A percentile compares a stretch with the other conserved stretches of the same genome.
Evolutionary conservation across 768 basidiomycete species (phyloP).

Genomic region (Tricholoma furcatifolium): DNA sequence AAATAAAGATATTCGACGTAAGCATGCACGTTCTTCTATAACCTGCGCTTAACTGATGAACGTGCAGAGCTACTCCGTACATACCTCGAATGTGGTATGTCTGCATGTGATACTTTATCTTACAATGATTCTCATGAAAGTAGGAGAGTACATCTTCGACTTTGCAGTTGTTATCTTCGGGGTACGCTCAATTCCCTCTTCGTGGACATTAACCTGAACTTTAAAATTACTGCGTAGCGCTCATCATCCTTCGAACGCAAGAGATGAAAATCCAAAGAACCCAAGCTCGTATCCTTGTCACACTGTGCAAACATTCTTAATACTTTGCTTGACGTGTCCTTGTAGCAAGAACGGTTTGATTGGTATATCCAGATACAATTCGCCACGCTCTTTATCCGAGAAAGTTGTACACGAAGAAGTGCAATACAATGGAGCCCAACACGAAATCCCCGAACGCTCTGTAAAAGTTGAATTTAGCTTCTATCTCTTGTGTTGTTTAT

Average conservation of each 20-base stretch:
- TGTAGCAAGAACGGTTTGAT: not conserved
- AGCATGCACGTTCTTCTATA: constrained; percentile 29
- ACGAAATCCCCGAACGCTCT: constrained; percentile 99
- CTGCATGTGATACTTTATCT: not conserved
- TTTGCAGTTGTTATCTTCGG: constrained; percentile 83
- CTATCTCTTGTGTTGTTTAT: not conserved
- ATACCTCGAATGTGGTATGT: constrained; percentile 78
- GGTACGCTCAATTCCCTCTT: constrained; percentile 41
- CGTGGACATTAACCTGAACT: not conserved
- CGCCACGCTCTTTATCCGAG: constrained; percentile 57
- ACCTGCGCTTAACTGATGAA: not conserved
- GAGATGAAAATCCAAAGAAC: constrained; percentile 20
- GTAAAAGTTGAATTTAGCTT: constrained; percentile 9
- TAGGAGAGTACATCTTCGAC: constrained; percentile 86
- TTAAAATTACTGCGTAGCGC: constrained; percentile 40
- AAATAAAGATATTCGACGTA: constrained; percentile 88
- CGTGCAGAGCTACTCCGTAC: constrained; percentile 63
- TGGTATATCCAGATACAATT: constrained; percentile 16
- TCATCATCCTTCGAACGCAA: constrained; percentile 73
- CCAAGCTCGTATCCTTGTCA: not conserved
- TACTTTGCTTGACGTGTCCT: not conserved
- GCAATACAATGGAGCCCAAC: constrained; percentile 90
- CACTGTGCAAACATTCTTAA: not conserved
- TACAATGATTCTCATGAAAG: constrained; percentile 6
- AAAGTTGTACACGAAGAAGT: constrained; percentile 99